A percentile compares a stretch with the other conserved stretches of the same genome.
Evolutionary conservation across 2,329 filamentous ascomycete species (phyloP).

Genomic region (Monilinia aucupariae): DNA sequence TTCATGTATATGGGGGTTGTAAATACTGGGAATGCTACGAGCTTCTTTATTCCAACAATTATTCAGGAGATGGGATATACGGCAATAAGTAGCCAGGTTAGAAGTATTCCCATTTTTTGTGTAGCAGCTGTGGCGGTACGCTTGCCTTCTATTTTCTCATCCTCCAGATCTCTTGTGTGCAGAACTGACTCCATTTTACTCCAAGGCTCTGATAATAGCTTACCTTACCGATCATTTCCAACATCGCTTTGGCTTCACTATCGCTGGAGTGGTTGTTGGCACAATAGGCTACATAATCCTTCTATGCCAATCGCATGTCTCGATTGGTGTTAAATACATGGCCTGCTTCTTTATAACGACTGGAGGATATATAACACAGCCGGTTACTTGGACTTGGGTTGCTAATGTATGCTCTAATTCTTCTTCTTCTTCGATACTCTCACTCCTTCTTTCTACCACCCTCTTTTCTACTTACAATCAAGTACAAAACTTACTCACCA

Average conservation of each 20-base stretch:
- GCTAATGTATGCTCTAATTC: slow-evolving; percentile 38
- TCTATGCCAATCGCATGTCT: slow-evolving; percentile 45
- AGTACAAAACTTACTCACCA: not conserved
- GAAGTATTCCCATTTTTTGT: slow-evolving; percentile 25
- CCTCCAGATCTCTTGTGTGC: not conserved
- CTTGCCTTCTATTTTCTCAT: not conserved
- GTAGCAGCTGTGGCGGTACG: slow-evolving; percentile 18
- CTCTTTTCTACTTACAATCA: too few species aligned
- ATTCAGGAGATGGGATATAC: slow-evolving; percentile 25
- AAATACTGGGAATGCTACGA: slow-evolving; percentile 39
- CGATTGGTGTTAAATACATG: slow-evolving; percentile 33
- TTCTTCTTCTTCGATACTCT: not conserved
- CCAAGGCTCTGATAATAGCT: slow-evolving; percentile 8
- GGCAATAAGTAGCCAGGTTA: slow-evolving; percentile 21
- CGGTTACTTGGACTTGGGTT: slow-evolving; percentile 43
- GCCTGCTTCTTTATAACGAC: slow-evolving; percentile 37
- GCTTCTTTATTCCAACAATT: slow-evolving; percentile 28
- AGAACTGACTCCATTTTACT: not conserved
- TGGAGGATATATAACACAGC: slow-evolving; percentile 36
- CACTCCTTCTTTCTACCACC: not conserved
- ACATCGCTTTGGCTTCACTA: slow-evolving; percentile 24
- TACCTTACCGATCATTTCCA: slow-evolving; percentile 21
- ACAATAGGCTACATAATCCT: slow-evolving; percentile 28
- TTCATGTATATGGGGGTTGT: slow-evolving; percentile 58
- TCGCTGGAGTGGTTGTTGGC: slow-evolving; percentile 19